phyloP scores from a whole-genome alignment of 108 stramenopile species.

The Stephanodiscus minutulus region DNA sequence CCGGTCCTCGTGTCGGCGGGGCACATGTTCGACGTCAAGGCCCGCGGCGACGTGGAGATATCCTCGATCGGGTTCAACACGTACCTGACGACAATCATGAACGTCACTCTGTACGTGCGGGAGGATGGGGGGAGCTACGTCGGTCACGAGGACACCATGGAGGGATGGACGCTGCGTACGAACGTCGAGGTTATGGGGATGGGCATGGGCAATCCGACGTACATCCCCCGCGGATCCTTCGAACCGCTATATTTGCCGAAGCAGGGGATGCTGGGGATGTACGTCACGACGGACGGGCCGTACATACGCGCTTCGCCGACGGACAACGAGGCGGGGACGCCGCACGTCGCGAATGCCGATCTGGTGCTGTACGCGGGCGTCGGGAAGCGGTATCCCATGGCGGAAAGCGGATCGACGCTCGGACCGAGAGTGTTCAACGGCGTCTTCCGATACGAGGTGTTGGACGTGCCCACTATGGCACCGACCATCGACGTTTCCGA shows the following conservation, averaged over 20 bases:
- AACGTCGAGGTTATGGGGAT: constrained; percentile 21
- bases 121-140: constrained; percentile 23
- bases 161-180: constrained; percentile 12
- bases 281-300: constrained; percentile 31
- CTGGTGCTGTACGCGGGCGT: constrained; percentile 26
- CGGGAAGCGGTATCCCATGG: constrained; percentile 12
- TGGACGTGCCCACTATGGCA: not conserved
- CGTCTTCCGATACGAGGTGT: constrained; percentile 7
- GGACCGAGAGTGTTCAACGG: constrained; percentile 8
- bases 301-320: constrained; percentile 19
- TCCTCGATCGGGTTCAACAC: constrained; percentile 30
- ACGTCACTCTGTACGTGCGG: constrained; percentile 28
- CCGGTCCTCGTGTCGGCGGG: constrained; percentile 11
- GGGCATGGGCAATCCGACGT: constrained; percentile 26
- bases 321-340: constrained; percentile 18
- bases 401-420: too few relatives aligned
- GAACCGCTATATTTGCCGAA: constrained; percentile 3
- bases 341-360: constrained; percentile 19
- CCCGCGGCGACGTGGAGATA: constrained; percentile 13
- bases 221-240: constrained; percentile 22
- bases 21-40: constrained; percentile 32
- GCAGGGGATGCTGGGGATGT: constrained; percentile 8
- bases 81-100: not conserved
- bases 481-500: constrained; percentile 1
- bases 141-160: constrained; percentile 13